Percentiles rank a stretch among this genome's conserved stretches.
Conservation (phyloP, 2,329 filamentous ascomycete species). For the Venturia nashicola region DNA sequence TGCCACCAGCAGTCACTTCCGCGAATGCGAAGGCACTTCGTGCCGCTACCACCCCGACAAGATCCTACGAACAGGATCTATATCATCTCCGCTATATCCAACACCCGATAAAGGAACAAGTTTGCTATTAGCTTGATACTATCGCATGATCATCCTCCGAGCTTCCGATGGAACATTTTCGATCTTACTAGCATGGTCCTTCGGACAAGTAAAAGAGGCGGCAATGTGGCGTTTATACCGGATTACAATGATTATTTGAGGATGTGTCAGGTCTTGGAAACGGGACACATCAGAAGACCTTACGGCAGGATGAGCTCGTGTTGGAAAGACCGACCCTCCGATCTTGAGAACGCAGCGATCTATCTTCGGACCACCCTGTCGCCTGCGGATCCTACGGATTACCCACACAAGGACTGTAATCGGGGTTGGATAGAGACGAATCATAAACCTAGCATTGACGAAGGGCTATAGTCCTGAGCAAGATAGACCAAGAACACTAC, state of each 20-base stretch:
- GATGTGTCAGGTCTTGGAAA: neutral
- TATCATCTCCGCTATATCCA: neutral
- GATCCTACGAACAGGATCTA: neutral
- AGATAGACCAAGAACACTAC: too few relatives aligned
- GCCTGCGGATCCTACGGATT: neutral
- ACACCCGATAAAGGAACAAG: neutral
- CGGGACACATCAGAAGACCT: neutral
- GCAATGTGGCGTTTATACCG: neutral
- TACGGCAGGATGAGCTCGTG: neutral
- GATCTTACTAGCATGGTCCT: neutral
- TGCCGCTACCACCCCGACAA: neutral
- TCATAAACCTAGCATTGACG: too few relatives aligned
- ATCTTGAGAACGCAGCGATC: neutral
- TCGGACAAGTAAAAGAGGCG: neutral
- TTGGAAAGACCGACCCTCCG: neutral
- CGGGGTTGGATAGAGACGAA: too few relatives aligned
- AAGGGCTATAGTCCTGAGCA: too few relatives aligned
- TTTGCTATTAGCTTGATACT: neutral
- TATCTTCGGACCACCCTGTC: neutral
- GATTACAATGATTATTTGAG: neutral
- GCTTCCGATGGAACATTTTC: neutral
- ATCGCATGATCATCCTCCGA: too few relatives aligned
- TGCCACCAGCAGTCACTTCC: neutral
- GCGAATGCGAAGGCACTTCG: neutral
- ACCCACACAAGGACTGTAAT: too few relatives aligned